phyloP scores from a whole-genome alignment of 306 rosid genomes.

The Cucurbita moschata region DNA sequence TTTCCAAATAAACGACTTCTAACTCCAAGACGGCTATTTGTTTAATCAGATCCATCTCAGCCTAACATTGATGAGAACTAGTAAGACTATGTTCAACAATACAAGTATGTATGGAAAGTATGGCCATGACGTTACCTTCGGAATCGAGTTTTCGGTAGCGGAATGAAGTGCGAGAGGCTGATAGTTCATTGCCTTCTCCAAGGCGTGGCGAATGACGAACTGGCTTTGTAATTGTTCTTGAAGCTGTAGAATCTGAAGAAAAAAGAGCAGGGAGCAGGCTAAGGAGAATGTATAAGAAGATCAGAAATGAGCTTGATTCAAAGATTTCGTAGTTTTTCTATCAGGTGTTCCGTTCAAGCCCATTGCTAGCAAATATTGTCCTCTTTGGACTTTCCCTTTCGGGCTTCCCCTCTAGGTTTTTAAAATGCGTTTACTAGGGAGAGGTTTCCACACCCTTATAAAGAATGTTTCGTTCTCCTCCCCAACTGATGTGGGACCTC shows the following conservation, averaged over 20 bases:
- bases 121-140: conserved; percentile 31
- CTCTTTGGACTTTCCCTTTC: too few species aligned
- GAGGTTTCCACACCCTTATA: too few species aligned
- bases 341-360: background rate
- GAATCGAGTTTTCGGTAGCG: conserved; percentile 35
- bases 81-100: conserved; percentile 3
- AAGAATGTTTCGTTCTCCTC: too few species aligned
- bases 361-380: too few species aligned
- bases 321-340: background rate
- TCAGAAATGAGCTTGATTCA: background rate
- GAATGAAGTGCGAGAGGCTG: conserved; percentile 40
- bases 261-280: conserved; percentile 10
- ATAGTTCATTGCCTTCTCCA: conserved; percentile 51
- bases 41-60: conserved; percentile 57
- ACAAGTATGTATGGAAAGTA: background rate
- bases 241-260: conserved; percentile 56
- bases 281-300: background rate
- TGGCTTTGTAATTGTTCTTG: conserved; percentile 61
- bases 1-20: conserved; percentile 68
- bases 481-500: too few species aligned
- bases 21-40: conserved; percentile 69
- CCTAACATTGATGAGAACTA: conserved; percentile 24
- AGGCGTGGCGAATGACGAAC: conserved; percentile 33
- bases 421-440: too few species aligned
- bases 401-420: too few species aligned